Evolutionary conservation across 257 asterid genomes (phyloP), one percentile per base, ranked within the genome.

Genomic region (Leonotis leonurus): DNA sequence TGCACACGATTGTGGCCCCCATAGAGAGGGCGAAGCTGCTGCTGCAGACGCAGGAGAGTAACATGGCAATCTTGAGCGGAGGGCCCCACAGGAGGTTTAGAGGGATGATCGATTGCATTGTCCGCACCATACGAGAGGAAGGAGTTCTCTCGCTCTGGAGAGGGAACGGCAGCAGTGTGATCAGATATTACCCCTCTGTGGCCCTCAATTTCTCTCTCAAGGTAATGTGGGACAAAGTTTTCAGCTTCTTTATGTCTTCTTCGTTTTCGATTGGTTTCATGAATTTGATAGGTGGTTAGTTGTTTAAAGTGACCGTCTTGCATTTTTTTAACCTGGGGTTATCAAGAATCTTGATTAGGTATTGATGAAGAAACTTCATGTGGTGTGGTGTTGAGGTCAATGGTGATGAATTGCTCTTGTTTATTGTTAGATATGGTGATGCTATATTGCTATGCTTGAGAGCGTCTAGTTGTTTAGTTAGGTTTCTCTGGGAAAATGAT

Each of bases 1-100:
- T 93, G 79, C 99, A 93, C 84, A 89, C 99, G 56, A 83, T 87
- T 61, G 97, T 92, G 55, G 96, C 99, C 18, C 99, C 99, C 25
- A 85, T 92, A 9, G 99, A 93, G 73, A 79, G 99, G 80, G 94
- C 99, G 10, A 93, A 93, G 87, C 84, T 93, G 36, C 76, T 89
- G 65, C 78, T 93, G 35, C 99, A 93, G 80, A 93, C 99, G n/a
- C 99, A 93, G 61, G 99, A 93, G 75, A 93, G 99, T 58, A 93
- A 93, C 54, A 64, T 78, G 20, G 97, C 96, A 3, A 89, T 93
- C 60, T 62, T 89, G 74, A 30, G 58, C 8, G 95, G 87, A 3
- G 85, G 88, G 24, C 87, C 89, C 4, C 97, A 85, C 48, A 53
- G 77, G 80, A 85, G 90, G 78, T 93, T 93, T 58, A 89, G 85